A percentile compares a stretch with the other conserved stretches of the same genome.
Evolutionary conservation across 73 alveolate genomes (phyloP).

Genomic region (Paraurostyla sp.): DNA sequence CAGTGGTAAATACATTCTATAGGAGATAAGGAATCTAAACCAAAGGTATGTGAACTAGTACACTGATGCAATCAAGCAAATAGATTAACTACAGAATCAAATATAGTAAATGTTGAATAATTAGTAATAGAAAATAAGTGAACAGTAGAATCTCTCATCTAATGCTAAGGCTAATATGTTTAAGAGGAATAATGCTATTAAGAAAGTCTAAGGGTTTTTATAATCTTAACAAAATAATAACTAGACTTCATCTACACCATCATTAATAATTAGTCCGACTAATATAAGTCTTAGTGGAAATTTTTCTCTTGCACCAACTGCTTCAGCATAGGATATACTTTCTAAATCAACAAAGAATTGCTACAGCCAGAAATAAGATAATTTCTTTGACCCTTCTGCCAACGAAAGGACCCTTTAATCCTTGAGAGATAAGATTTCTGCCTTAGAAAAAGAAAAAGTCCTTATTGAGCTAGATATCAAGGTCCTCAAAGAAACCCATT

Average conservation of each 20-base stretch:
- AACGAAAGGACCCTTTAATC: background rate
- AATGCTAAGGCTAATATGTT: background rate
- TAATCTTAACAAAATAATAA: background rate
- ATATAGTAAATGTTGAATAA: background rate
- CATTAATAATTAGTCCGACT: too few relatives aligned
- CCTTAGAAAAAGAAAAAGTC: background rate
- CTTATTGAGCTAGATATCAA: background rate
- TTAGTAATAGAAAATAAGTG: background rate
- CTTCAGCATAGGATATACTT: too few relatives aligned
- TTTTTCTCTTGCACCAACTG: too few relatives aligned
- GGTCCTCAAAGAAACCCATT: background rate
- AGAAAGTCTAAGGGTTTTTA: slow-evolving; percentile 33
- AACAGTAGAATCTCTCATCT: background rate
- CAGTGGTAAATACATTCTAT: background rate
- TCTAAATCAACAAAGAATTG: too few relatives aligned
- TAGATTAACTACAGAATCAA: background rate
- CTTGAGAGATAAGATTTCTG: background rate
- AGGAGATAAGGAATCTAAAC: background rate
- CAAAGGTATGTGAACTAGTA: background rate
- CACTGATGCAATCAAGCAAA: background rate
- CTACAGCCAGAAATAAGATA: too few relatives aligned
- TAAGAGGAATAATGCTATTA: slow-evolving; percentile 15
- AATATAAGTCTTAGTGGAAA: too few relatives aligned
- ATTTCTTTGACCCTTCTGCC: too few relatives aligned
- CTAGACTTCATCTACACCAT: background rate